Conservation (phyloP, 2,329 filamentous ascomycete species). For the Dothistroma pini region DNA sequence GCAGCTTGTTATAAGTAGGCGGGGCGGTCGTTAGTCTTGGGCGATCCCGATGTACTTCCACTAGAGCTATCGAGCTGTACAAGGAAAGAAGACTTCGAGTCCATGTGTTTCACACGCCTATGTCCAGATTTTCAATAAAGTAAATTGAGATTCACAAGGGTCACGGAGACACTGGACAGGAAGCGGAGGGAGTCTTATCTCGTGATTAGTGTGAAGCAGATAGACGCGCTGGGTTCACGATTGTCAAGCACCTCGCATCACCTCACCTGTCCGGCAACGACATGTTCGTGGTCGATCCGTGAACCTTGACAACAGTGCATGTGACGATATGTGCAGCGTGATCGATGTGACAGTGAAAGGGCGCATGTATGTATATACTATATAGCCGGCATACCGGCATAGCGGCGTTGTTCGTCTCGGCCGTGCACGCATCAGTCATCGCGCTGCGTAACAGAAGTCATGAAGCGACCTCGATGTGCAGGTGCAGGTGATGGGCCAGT, state of each 20-base stretch:
- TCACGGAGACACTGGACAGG: background rate
- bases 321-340: background rate
- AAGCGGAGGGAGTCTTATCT: background rate
- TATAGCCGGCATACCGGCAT: background rate
- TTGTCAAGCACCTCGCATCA: background rate
- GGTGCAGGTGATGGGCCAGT: no score
- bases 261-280: background rate
- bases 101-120: background rate
- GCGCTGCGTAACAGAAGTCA: background rate
- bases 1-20: background rate
- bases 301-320: background rate
- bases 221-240: background rate
- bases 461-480: no score
- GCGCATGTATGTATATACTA: background rate
- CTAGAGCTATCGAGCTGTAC: background rate
- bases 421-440: background rate
- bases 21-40: background rate
- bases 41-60: slow-evolving; percentile 1
- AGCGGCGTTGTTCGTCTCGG: no score
- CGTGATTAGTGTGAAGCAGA: background rate
- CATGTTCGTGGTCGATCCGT: background rate
- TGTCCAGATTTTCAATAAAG: background rate
- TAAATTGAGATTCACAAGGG: background rate
- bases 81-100: background rate
- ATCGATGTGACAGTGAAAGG: background rate